phyloP scores from a whole-genome alignment of 1,284 basidiomycete genomes.

The Leccinum huronense region DNA sequence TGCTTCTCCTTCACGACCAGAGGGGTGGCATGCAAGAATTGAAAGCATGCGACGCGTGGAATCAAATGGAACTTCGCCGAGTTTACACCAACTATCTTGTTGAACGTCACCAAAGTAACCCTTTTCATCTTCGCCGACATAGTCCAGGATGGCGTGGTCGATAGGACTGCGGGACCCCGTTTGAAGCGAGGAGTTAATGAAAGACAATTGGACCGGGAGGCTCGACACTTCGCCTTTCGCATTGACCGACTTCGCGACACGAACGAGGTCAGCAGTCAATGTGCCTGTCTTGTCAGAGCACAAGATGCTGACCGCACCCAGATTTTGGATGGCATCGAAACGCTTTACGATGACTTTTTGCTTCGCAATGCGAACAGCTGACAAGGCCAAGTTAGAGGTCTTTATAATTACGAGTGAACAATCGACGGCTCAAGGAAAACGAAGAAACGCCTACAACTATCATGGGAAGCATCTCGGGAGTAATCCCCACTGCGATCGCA shows the following conservation, averaged over 20 bases:
- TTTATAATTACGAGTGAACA: conserved; percentile 18
- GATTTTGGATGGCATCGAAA: conserved; percentile 35
- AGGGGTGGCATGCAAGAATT: conserved; percentile 20
- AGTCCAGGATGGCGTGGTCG: conserved; percentile 33
- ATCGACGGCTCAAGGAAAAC: not conserved
- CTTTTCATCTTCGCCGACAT: conserved; percentile 25
- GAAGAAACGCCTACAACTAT: conserved; percentile 28
- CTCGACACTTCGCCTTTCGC: conserved; percentile 23
- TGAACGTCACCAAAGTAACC: conserved; percentile 10
- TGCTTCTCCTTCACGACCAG: conserved; percentile 19
- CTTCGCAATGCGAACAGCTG: conserved; percentile 33
- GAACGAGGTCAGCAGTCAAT: conserved; percentile 35
- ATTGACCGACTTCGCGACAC: conserved; percentile 33
- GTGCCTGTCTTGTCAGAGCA: conserved; percentile 36
- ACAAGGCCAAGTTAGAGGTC: conserved; percentile 34
- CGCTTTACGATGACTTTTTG: conserved; percentile 36
- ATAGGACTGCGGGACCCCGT: conserved; percentile 35
- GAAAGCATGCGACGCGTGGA: conserved; percentile 36
- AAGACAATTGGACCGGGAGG: conserved; percentile 30
- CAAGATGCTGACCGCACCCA: conserved; percentile 32
- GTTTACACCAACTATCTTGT: conserved; percentile 27
- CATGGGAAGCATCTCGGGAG: conserved; percentile 36
- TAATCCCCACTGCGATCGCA: conserved; percentile 32
- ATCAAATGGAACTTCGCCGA: conserved; percentile 35
- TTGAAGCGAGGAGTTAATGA: conserved; percentile 31